phyloP scores from a whole-genome alignment of 2,329 filamentous ascomycete genomes.

The Fusarium nelsonii region DNA sequence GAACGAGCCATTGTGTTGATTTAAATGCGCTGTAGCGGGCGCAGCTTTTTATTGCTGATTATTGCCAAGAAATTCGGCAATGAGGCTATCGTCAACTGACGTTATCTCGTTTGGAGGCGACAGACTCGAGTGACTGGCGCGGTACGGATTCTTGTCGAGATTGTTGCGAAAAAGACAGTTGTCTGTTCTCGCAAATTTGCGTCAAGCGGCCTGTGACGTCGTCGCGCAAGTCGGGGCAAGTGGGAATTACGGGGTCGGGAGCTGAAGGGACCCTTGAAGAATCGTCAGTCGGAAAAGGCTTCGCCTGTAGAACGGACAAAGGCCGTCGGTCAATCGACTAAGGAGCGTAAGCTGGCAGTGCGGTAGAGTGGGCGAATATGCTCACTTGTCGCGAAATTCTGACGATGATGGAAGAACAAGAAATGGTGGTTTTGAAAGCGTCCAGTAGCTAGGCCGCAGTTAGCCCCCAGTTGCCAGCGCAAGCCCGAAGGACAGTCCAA shows the following conservation, averaged over 20 bases:
- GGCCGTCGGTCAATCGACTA: background rate
- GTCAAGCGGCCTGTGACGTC: slow-evolving; percentile 28
- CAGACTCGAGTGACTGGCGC: slow-evolving; percentile 13
- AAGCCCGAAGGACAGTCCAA: background rate
- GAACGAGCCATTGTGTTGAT: slow-evolving; percentile 52
- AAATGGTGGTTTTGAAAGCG: slow-evolving; percentile 44
- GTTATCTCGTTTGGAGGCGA: background rate
- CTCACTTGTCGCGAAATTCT: slow-evolving; percentile 40
- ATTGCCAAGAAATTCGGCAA: slow-evolving; percentile 10
- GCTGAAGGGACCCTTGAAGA: slow-evolving; percentile 19
- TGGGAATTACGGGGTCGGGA: slow-evolving; percentile 25
- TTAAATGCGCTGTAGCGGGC: slow-evolving; percentile 10
- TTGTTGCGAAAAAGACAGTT: slow-evolving; percentile 4
- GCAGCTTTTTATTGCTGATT: background rate
- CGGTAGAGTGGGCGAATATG: slow-evolving; percentile 31
- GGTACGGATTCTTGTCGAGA: background rate
- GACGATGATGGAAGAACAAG: slow-evolving; percentile 40
- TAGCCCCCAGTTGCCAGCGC: slow-evolving; percentile 13
- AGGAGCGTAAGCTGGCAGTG: slow-evolving; percentile 8
- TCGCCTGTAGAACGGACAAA: background rate
- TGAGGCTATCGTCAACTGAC: slow-evolving; percentile 22
- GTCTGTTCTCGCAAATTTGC: slow-evolving; percentile 12
- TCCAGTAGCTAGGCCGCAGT: slow-evolving; percentile 9
- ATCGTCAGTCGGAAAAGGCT: slow-evolving; percentile 22
- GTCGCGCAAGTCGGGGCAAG: slow-evolving; percentile 32